Conservation (phyloP, 2,329 filamentous ascomycete genomes). For the Aspergillus sp. region DNA sequence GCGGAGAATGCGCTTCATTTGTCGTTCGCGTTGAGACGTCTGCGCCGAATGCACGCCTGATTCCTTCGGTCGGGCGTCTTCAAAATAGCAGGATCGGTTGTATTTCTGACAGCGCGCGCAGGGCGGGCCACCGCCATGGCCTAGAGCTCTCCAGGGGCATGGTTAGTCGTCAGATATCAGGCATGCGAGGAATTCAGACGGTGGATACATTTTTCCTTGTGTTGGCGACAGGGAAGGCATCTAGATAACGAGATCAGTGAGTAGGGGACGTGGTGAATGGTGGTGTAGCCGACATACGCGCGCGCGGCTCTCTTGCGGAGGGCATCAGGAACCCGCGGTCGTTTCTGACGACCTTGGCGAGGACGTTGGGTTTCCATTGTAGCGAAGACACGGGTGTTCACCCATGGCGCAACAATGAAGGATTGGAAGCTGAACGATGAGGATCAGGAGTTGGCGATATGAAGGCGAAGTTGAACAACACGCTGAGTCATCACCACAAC, state of each 20-base stretch:
- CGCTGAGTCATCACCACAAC: no score
- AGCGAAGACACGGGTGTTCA: neutral
- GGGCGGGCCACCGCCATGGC: slow-evolving; percentile 48
- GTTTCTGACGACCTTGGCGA: slow-evolving; percentile 3
- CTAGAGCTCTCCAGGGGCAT: neutral
- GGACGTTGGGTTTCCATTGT: neutral
- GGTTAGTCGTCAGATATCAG: no score
- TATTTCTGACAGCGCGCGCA: slow-evolving; percentile 49
- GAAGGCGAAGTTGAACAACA: no score
- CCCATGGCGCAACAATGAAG: no score
- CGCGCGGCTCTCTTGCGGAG: slow-evolving; percentile 23
- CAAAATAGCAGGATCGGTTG: slow-evolving; percentile 46
- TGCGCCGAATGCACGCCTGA: neutral
- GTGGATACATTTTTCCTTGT: slow-evolving; percentile 47
- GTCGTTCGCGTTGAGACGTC: slow-evolving; percentile 11
- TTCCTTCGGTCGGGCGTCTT: slow-evolving; percentile 19
- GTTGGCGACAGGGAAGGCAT: slow-evolving; percentile 49
- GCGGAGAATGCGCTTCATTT: slow-evolving; percentile 43
- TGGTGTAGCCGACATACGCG: slow-evolving; percentile 18
- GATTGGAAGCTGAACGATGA: no score
- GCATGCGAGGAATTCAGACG: no score
- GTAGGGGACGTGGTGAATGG: neutral
- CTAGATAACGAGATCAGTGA: slow-evolving; percentile 23
- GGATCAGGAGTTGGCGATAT: no score
- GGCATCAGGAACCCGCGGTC: slow-evolving; percentile 23